Conservation (phyloP, 192 early-diverging fungal genomes). For the Pilaira anomala region DNA sequence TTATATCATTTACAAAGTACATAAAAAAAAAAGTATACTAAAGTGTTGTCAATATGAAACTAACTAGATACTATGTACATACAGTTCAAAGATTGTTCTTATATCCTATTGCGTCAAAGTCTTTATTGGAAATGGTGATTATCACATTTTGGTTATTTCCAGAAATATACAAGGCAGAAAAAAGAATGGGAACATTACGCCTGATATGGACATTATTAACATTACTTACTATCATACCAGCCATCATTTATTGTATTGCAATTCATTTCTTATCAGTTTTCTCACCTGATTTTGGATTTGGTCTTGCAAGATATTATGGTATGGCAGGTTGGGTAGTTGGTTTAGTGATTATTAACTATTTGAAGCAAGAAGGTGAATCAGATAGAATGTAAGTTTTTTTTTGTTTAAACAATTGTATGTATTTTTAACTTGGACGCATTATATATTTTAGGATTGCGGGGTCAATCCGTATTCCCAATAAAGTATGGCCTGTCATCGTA, state of each 20-base stretch:
- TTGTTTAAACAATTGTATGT: too few relatives aligned
- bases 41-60: too few relatives aligned
- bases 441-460: conserved; percentile 12
- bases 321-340: conserved; percentile 19
- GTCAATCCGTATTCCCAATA: conserved; percentile 14
- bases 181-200: conserved; percentile 15
- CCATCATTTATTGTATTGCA: conserved; percentile 5
- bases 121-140: background rate
- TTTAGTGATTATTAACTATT: conserved; percentile 9
- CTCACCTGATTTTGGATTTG: background rate
- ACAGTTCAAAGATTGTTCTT: conserved; percentile 7
- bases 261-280: background rate
- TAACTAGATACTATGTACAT: too few relatives aligned
- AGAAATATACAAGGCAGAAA: conserved; percentile 1
- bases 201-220: background rate
- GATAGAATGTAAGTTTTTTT: conserved; percentile 19
- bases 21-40: background rate
- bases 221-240: conserved; percentile 17
- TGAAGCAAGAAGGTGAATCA: background rate
- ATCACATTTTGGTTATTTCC: conserved; percentile 12
- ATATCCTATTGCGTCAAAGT: conserved; percentile 1
- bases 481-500: conserved; percentile 10
- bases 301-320: background rate
- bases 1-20: conserved; percentile 12
- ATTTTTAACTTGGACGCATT: background rate